Percentiles rank a stretch among this genome's conserved stretches.
phyloP scores from a whole-genome alignment of 2,329 filamentous ascomycete species.

The Diaporthe sp. region DNA sequence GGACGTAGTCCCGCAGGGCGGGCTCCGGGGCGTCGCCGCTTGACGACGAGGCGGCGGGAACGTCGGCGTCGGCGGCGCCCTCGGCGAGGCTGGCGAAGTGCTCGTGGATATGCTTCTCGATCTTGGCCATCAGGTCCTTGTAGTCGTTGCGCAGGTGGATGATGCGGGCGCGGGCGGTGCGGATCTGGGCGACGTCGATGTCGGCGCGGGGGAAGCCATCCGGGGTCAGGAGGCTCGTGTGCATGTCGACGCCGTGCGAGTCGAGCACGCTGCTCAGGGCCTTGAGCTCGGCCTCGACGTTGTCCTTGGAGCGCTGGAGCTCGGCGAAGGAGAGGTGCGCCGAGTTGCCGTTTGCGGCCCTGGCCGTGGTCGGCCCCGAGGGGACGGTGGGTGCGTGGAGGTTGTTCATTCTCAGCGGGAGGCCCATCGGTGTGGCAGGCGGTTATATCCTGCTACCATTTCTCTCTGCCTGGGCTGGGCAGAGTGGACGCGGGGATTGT shows the following conservation, averaged over 20 bases:
- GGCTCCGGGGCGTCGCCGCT: constrained; percentile 42
- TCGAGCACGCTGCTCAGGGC: constrained; percentile 89
- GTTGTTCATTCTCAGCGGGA: constrained; percentile 65
- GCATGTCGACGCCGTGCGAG: constrained; percentile 94
- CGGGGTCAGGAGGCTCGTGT: constrained; percentile 85
- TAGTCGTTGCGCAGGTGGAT: constrained; percentile 94
- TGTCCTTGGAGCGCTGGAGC: constrained; percentile 87
- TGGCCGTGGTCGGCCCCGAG: constrained; percentile 80
- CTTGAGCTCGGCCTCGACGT: constrained; percentile 87
- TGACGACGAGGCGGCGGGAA: constrained; percentile 45
- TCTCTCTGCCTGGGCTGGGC: background rate
- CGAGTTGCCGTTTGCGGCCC: constrained; percentile 71
- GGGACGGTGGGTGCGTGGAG: constrained; percentile 73
- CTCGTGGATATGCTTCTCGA: constrained; percentile 90
- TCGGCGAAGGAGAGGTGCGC: constrained; percentile 80
- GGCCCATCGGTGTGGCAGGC: constrained; percentile 47
- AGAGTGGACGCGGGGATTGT: background rate
- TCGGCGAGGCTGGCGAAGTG: constrained; percentile 82
- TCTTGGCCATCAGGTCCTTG: constrained; percentile 85
- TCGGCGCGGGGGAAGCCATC: constrained; percentile 95
- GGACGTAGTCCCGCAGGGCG: constrained; percentile 52
- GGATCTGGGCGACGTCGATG: constrained; percentile 95
- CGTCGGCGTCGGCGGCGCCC: constrained; percentile 56
- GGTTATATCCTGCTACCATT: constrained; percentile 34
- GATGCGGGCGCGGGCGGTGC: constrained; percentile 92